Evolutionary conservation across 2,329 filamentous ascomycete genomes (phyloP).

Genomic region (Nemania sp.): DNA sequence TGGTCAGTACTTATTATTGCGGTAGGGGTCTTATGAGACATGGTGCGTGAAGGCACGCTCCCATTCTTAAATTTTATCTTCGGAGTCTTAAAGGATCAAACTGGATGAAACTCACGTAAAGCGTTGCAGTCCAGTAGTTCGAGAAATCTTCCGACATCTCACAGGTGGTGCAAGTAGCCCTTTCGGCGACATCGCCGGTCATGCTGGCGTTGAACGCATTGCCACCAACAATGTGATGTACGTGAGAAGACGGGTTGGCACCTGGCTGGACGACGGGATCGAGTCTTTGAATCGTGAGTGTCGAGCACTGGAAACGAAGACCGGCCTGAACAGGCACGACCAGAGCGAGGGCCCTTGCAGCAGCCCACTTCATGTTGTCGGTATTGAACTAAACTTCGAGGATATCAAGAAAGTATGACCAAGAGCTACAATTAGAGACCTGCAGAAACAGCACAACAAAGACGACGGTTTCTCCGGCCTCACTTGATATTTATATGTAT

Average conservation of each 20-base stretch:
- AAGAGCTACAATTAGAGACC: neutral
- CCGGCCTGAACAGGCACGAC: slow-evolving; percentile 23
- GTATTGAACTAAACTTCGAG: slow-evolving; percentile 1
- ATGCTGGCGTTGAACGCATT: slow-evolving; percentile 29
- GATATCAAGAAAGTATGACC: neutral
- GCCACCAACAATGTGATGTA: slow-evolving; percentile 28
- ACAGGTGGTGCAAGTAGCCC: slow-evolving; percentile 34
- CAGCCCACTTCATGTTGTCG: slow-evolving; percentile 26
- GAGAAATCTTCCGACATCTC: slow-evolving; percentile 33
- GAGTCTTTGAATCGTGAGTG: slow-evolving; percentile 25
- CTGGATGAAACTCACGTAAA: slow-evolving; percentile 1
- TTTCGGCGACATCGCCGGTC: slow-evolving; percentile 14
- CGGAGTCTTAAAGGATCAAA: neutral
- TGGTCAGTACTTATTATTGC: neutral
- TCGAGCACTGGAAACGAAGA: slow-evolving; percentile 27
- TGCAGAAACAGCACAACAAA: slow-evolving; percentile 1
- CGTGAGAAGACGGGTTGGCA: slow-evolving; percentile 20
- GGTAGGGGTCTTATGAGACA: neutral
- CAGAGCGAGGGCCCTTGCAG: slow-evolving; percentile 20
- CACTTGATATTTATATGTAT: slow-evolving; percentile 14
- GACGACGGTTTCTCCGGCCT: slow-evolving; percentile 1
- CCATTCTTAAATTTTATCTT: neutral
- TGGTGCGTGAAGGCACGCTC: neutral
- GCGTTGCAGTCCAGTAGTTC: slow-evolving; percentile 32
- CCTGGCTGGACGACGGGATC: slow-evolving; percentile 27